A percentile compares a stretch with the other conserved stretches of the same genome.
phyloP scores from a whole-genome alignment of 2,329 filamentous ascomycete genomes.

The Fusarium anguioides region DNA sequence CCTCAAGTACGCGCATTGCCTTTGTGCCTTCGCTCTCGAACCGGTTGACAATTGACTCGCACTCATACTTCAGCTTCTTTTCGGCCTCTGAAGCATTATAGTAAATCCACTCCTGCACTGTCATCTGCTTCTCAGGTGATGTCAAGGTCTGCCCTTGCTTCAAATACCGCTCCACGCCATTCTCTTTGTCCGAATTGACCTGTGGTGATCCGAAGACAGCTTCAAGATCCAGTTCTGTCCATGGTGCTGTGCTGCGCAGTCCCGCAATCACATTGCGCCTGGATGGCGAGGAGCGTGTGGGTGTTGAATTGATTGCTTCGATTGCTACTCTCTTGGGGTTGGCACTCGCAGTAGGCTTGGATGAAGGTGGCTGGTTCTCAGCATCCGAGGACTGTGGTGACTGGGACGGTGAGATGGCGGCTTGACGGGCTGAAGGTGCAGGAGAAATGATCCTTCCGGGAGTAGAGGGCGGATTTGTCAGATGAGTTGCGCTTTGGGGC shows the following conservation, averaged over 20 bases:
- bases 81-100: conserved; percentile 85
- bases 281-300: conserved; percentile 67
- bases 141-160: conserved; percentile 71
- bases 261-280: conserved; percentile 68
- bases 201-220: conserved; percentile 66
- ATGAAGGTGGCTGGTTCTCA: conserved; percentile 81
- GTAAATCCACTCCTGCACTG: conserved; percentile 91
- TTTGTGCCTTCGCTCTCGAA: conserved; percentile 87
- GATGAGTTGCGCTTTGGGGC: conserved; percentile 25
- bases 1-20: conserved; percentile 82
- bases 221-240: conserved; percentile 83
- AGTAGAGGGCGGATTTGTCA: conserved; percentile 54
- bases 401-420: conserved; percentile 69
- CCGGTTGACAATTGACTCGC: conserved; percentile 81
- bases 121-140: conserved; percentile 87
- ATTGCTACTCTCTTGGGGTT: conserved; percentile 61
- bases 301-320: conserved; percentile 59
- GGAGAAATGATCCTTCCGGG: conserved; percentile 57
- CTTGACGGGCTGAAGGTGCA: conserved; percentile 62
- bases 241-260: conserved; percentile 69
- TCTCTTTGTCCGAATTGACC: conserved; percentile 63
- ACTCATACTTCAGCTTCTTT: conserved; percentile 80
- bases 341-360: conserved; percentile 63
- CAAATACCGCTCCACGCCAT: conserved; percentile 61
- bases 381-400: conserved; percentile 83